Evolutionary conservation across 2,329 filamentous ascomycete species (phyloP).

Genomic region (Plenodomus biglobosus): DNA sequence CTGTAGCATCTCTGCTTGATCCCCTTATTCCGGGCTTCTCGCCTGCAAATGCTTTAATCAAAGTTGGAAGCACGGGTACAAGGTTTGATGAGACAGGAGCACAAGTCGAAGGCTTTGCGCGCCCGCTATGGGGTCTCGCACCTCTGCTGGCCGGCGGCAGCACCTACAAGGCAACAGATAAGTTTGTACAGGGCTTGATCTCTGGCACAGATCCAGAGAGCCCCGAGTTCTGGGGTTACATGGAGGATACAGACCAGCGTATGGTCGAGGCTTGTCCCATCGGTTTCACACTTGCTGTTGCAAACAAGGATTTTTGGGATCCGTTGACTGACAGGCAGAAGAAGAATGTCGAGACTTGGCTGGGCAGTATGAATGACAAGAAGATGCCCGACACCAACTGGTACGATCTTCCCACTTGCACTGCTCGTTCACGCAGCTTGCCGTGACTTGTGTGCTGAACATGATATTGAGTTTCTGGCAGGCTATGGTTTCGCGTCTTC

Average conservation of each 20-base stretch:
- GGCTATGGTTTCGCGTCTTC: constrained; percentile 84
- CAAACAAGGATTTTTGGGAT: constrained; percentile 64
- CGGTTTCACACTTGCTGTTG: constrained; percentile 73
- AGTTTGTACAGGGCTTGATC: constrained; percentile 70
- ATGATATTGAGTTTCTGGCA: constrained; percentile 40
- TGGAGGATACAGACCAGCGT: constrained; percentile 74
- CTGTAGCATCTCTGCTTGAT: constrained; percentile 61
- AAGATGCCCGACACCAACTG: constrained; percentile 69
- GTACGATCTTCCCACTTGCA: constrained; percentile 36
- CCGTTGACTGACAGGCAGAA: constrained; percentile 64
- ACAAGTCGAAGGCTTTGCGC: constrained; percentile 73
- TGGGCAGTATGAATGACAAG: constrained; percentile 78
- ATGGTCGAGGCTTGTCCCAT: constrained; percentile 86
- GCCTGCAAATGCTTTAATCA: constrained; percentile 64
- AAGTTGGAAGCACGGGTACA: constrained; percentile 70
- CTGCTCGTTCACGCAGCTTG: not conserved
- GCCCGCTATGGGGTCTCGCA: constrained; percentile 74
- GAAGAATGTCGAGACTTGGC: constrained; percentile 68
- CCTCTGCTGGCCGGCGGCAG: constrained; percentile 69
- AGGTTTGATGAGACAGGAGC: constrained; percentile 76
- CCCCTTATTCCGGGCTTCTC: constrained; percentile 74
- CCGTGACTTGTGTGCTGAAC: not conserved
- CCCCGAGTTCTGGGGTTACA: constrained; percentile 75
- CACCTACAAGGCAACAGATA: constrained; percentile 63
- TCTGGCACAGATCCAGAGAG: constrained; percentile 70